A percentile compares a stretch with the other conserved stretches of the same genome.
Evolutionary conservation across 768 basidiomycete genomes (phyloP).

Genomic region (Calvatia gigantea): DNA sequence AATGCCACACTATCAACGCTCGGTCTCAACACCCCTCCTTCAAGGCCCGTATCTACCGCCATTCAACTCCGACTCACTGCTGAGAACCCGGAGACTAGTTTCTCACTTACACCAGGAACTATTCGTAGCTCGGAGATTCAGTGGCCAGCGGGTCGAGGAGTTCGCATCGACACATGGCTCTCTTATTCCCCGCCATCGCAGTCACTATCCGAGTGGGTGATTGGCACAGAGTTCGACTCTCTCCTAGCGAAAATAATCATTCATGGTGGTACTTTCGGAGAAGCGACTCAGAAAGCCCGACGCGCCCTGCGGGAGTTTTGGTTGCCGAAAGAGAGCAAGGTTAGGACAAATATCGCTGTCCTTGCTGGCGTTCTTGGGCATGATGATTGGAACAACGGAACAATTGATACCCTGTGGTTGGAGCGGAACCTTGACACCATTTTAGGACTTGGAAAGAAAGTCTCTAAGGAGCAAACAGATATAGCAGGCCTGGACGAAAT

Average conservation of each 20-base stretch:
- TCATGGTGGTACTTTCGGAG: slow-evolving; percentile 76
- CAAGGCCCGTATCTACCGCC: slow-evolving; percentile 68
- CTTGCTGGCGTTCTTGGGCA: slow-evolving; percentile 29
- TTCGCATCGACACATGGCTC: slow-evolving; percentile 86
- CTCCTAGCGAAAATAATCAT: slow-evolving; percentile 84
- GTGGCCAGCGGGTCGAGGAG: slow-evolving; percentile 81
- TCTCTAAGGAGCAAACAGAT: neutral
- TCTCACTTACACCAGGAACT: slow-evolving; percentile 84
- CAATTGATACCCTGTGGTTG: slow-evolving; percentile 35
- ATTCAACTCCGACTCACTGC: slow-evolving; percentile 89
- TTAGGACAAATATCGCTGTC: slow-evolving; percentile 30
- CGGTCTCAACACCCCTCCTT: slow-evolving; percentile 63
- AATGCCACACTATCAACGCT: slow-evolving; percentile 71
- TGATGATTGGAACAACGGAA: slow-evolving; percentile 25
- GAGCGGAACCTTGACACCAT: slow-evolving; percentile 26
- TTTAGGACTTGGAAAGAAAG: slow-evolving; percentile 17
- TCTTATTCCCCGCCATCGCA: slow-evolving; percentile 62
- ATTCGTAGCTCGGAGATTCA: slow-evolving; percentile 67
- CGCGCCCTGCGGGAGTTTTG: slow-evolving; percentile 76
- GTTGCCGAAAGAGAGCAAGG: slow-evolving; percentile 53
- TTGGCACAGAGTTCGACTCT: slow-evolving; percentile 82
- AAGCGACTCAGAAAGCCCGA: slow-evolving; percentile 78
- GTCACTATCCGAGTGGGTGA: slow-evolving; percentile 17
- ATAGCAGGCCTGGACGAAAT: neutral
- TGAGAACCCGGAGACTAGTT: slow-evolving; percentile 72